Conservation (phyloP, 345 rosid species). For the Brassica nigra region DNA sequence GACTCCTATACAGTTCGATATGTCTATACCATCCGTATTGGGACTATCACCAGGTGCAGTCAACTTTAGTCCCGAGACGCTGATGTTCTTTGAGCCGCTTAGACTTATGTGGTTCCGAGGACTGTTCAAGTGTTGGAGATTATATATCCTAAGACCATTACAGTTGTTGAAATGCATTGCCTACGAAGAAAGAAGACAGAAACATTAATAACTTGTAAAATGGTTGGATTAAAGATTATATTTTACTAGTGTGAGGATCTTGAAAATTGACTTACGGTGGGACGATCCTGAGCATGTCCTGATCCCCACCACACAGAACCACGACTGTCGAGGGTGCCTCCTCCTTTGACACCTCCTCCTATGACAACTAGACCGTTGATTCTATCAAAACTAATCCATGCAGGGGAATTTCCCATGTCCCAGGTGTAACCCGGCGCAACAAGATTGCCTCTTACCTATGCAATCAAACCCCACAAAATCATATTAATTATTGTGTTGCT, state of each 20-base stretch:
- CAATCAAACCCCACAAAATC: background rate
- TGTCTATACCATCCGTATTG: slow-evolving; percentile 72
- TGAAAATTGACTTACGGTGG: slow-evolving; percentile 24
- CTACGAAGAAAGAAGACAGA: slow-evolving; percentile 20
- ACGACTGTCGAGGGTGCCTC: slow-evolving; percentile 55
- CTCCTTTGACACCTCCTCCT: slow-evolving; percentile 53
- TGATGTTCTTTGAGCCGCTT: slow-evolving; percentile 25
- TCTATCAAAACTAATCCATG: slow-evolving; percentile 46
- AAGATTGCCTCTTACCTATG: slow-evolving; percentile 44
- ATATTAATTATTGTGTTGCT: background rate
- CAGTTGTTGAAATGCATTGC: slow-evolving; percentile 45
- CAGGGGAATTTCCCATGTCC: slow-evolving; percentile 13
- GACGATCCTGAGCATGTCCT: background rate
- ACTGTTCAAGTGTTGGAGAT: slow-evolving; percentile 48
- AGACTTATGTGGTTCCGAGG: slow-evolving; percentile 51
- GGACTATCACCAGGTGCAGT: slow-evolving; percentile 61
- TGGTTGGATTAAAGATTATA: background rate
- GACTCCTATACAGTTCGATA: slow-evolving; percentile 42
- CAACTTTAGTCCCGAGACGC: slow-evolving; percentile 45
- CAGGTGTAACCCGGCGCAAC: slow-evolving; percentile 50
- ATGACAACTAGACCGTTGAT: slow-evolving; percentile 44
- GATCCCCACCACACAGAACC: slow-evolving; percentile 64
- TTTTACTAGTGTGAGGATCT: background rate
- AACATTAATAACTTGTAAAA: background rate
- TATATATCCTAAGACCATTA: slow-evolving; percentile 37